Percentiles rank a stretch among this genome's conserved stretches.
These are phyloP conservation scores for Eutypa lata DNA, from an alignment of 2,329 filamentous ascomycete species.

Conservation along the genomic window DNA sequence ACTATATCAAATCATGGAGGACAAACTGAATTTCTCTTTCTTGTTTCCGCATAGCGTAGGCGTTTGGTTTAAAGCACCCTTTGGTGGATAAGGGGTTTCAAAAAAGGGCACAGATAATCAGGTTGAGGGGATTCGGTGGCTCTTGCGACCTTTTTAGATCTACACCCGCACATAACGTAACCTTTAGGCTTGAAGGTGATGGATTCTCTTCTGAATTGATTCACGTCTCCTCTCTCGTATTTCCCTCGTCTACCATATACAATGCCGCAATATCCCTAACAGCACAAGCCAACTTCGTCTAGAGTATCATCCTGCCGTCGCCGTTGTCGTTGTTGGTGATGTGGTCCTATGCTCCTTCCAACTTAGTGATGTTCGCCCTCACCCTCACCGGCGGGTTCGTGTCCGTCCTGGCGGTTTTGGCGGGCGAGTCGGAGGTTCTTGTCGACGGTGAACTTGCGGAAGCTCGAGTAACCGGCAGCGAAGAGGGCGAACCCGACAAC, in stretches of 20 bases:
- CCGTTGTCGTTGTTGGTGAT: too few relatives aligned
- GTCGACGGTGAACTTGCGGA: conserved; percentile 81
- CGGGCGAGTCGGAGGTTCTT: conserved; percentile 87
- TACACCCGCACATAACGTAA: conserved; percentile 14
- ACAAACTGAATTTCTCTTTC: conserved; percentile 16
- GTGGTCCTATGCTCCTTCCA: conserved; percentile 4
- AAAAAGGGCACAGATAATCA: conserved; percentile 11
- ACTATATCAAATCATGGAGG: conserved; percentile 14
- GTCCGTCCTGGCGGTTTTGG: conserved; percentile 48
- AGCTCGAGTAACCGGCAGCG: conserved; percentile 78
- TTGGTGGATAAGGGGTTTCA: too few relatives aligned
- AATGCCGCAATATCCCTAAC: neutral
- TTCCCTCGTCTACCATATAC: neutral
- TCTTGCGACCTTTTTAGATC: conserved; percentile 17
- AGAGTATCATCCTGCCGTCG: too few relatives aligned
- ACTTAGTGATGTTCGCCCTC: conserved; percentile 32
- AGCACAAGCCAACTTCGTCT: too few relatives aligned
- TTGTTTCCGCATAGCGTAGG: conserved; percentile 28
- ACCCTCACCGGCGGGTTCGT: conserved; percentile 34
- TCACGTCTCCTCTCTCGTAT: neutral
- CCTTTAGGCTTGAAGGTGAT: neutral
- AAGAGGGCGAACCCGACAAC: conserved; percentile 82
- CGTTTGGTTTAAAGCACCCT: conserved; percentile 16
- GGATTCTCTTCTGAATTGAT: conserved; percentile 5
- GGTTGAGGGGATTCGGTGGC: conserved; percentile 4